Conservation (phyloP, 305 asterid species). For the Rubia tinctorum region DNA sequence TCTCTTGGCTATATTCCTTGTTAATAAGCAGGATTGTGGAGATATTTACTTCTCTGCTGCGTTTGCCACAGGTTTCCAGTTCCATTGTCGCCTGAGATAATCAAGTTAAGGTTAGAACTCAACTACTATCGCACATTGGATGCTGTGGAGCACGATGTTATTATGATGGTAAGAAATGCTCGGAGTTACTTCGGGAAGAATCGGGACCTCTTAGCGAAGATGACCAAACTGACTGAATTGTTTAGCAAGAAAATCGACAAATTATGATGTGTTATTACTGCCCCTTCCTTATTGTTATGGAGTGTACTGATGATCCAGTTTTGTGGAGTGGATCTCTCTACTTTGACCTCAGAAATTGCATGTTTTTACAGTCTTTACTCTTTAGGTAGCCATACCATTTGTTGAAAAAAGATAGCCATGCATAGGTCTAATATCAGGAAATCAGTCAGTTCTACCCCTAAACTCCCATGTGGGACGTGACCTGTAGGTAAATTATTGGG, state of each 20-base stretch:
- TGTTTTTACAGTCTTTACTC: background rate
- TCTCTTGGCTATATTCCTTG: background rate
- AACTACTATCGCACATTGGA: slow-evolving; percentile 61
- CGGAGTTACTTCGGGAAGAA: slow-evolving; percentile 49
- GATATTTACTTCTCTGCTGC: background rate
- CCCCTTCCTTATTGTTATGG: background rate
- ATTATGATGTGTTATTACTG: slow-evolving; percentile 20
- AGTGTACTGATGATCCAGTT: slow-evolving; percentile 14
- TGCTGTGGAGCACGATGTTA: slow-evolving; percentile 64
- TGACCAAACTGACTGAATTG: slow-evolving; percentile 51
- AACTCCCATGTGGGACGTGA: background rate
- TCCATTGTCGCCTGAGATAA: slow-evolving; percentile 68
- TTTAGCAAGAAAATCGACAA: slow-evolving; percentile 35
- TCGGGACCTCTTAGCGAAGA: slow-evolving; percentile 48
- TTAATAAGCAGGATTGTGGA: background rate
- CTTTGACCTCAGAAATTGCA: background rate
- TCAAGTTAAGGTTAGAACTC: slow-evolving; percentile 60
- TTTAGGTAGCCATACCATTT: background rate
- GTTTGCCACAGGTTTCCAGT: slow-evolving; percentile 73
- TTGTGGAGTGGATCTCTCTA: slow-evolving; percentile 18
- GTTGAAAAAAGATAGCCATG: background rate
- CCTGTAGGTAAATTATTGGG: background rate
- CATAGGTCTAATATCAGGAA: background rate
- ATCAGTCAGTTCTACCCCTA: background rate
- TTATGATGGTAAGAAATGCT: slow-evolving; percentile 61